phyloP scores from a whole-genome alignment of 352 stramenopile species.

The Plasmopara halstedii region DNA sequence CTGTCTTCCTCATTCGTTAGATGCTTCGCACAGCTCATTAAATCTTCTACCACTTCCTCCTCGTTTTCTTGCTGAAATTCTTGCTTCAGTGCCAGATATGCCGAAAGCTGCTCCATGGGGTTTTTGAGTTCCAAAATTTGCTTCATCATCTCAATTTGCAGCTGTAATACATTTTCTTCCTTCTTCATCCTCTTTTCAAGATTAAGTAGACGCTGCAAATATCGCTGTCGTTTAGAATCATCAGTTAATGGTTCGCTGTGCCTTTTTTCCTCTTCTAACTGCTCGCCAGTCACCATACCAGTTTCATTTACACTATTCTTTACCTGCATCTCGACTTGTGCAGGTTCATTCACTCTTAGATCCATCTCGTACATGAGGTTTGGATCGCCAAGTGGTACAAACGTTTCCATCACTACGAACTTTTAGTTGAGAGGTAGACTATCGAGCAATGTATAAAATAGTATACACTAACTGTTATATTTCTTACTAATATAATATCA shows the following conservation, averaged over 20 bases:
- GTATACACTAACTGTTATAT: too few relatives aligned
- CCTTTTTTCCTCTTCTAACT: neutral
- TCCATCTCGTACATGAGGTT: conserved; percentile 38
- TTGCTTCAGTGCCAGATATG: conserved; percentile 51
- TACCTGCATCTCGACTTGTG: conserved; percentile 27
- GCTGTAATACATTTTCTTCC: conserved; percentile 25
- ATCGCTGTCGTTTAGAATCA: conserved; percentile 34
- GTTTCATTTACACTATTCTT: conserved; percentile 15
- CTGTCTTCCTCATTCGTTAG: conserved; percentile 38
- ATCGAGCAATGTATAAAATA: too few relatives aligned
- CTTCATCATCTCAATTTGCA: conserved; percentile 43
- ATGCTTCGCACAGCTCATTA: conserved; percentile 42
- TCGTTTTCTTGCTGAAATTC: conserved; percentile 23
- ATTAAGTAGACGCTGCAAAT: conserved; percentile 25
- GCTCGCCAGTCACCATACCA: neutral
- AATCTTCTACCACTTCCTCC: conserved; percentile 33
- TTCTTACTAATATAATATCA: too few relatives aligned
- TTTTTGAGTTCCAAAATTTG: conserved; percentile 48
- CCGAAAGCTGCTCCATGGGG: conserved; percentile 47
- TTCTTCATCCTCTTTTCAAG: conserved; percentile 40
- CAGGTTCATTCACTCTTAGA: conserved; percentile 15
- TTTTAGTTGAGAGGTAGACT: too few relatives aligned
- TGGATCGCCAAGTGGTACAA: neutral
- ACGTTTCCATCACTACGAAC: neutral
- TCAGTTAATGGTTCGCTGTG: conserved; percentile 8